Evolutionary conservation across 73 alveolate species (phyloP).

Genomic region (Paramecium sexaurelia): DNA sequence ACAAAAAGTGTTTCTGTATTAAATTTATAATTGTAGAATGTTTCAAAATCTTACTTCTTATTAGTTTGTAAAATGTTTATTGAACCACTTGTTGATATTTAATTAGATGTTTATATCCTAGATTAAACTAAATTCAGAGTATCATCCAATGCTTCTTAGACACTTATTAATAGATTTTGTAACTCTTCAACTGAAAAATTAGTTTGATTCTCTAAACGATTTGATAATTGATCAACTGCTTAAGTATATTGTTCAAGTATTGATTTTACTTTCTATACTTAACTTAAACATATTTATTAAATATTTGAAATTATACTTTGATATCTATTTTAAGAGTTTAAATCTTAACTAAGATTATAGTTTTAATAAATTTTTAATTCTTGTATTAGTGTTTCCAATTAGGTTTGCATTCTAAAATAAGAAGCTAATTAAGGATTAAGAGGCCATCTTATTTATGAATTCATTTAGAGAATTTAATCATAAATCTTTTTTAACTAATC

Average conservation of each 20-base stretch:
- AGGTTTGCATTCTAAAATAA: not conserved
- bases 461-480: not conserved
- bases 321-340: not conserved
- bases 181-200: not conserved
- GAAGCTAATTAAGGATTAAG: not conserved
- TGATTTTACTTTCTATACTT: not conserved
- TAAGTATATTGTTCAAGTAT: not conserved
- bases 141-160: not conserved
- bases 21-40: not conserved
- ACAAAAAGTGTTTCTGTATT: not conserved
- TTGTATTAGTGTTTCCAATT: not conserved
- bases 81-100: not conserved
- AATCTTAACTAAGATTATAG: not conserved
- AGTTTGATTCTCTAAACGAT: not conserved
- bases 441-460: not conserved
- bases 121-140: not conserved
- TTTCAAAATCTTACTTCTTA: not conserved
- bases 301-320: not conserved
- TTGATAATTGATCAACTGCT: not conserved
- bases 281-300: not conserved
- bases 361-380: not conserved
- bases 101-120: not conserved
- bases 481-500: not conserved
- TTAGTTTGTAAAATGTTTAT: not conserved
- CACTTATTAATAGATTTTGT: not conserved